These are phyloP conservation scores for Aspergillus saccharolyticus DNA, from an alignment of 495 filamentous ascomycete genomes.

Conservation along the genomic window DNA sequence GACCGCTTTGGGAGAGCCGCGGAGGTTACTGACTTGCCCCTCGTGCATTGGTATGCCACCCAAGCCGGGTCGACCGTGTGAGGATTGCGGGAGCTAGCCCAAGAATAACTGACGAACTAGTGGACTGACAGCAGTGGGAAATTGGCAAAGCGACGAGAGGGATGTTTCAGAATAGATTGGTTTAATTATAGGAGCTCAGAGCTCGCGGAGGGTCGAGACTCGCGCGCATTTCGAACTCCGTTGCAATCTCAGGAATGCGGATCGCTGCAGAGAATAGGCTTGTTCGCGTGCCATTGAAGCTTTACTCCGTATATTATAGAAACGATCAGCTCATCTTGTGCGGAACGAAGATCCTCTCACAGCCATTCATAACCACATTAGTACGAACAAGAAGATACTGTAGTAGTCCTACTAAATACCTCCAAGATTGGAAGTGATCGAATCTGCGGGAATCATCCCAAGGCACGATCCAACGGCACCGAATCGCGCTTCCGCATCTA, in stretches of 20 bases:
- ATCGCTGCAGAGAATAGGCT: background rate
- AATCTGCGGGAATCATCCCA: background rate
- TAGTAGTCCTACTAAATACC: background rate
- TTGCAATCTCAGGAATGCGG: background rate
- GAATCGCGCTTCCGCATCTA: background rate
- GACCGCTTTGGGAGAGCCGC: background rate
- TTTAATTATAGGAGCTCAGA: background rate
- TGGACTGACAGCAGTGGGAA: constrained; percentile 1
- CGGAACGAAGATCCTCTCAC: background rate
- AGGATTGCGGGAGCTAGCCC: background rate
- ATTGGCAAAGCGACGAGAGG: background rate
- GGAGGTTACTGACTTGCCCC: background rate
- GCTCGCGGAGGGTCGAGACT: background rate
- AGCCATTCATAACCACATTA: no score
- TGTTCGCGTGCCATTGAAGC: no score
- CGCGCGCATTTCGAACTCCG: background rate
- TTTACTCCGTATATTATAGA: no score
- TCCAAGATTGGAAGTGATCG: background rate
- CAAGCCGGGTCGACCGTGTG: background rate
- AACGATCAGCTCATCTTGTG: no score
- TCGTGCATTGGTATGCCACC: background rate
- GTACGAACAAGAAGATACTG: no score
- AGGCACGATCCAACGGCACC: background rate
- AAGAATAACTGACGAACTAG: constrained; percentile 8
- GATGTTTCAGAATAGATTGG: constrained; percentile 3